Evolutionary conservation across 1,139 yeast species (phyloP).

Genomic region (Sugiyamaella xylanicola): DNA sequence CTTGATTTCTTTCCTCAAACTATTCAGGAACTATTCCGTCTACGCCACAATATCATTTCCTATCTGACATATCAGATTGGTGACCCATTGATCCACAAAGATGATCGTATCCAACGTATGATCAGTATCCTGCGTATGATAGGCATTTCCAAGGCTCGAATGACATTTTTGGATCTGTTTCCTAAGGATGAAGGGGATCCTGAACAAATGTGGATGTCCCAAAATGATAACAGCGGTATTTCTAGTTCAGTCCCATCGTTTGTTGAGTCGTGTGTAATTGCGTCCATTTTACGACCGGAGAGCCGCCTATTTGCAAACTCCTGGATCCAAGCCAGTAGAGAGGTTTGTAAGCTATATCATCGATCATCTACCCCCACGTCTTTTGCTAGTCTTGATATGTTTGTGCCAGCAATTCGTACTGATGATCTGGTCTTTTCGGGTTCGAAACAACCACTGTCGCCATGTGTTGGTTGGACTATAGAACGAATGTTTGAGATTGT

Average conservation of each 20-base stretch:
- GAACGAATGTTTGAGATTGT: constrained; percentile 65
- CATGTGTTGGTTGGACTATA: constrained; percentile 82
- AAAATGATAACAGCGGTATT: constrained; percentile 30
- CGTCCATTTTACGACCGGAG: constrained; percentile 80
- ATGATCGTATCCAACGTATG: constrained; percentile 72
- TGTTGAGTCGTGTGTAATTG: constrained; percentile 75
- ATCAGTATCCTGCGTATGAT: constrained; percentile 65
- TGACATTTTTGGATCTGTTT: constrained; percentile 61
- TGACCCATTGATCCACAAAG: constrained; percentile 53
- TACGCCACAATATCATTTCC: constrained; percentile 67
- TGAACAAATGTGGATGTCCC: constrained; percentile 18
- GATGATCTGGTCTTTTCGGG: constrained; percentile 26
- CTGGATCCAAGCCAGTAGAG: constrained; percentile 63
- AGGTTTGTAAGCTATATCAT: constrained; percentile 34
- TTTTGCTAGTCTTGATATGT: constrained; percentile 31
- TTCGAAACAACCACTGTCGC: constrained; percentile 49
- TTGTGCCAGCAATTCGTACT: constrained; percentile 46
- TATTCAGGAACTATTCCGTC: constrained; percentile 63
- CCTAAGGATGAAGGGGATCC: constrained; percentile 44
- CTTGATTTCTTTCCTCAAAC: constrained; percentile 69
- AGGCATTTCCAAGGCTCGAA: constrained; percentile 67
- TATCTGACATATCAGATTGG: constrained; percentile 67
- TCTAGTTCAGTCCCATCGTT: constrained; percentile 77
- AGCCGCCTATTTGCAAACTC: constrained; percentile 65
- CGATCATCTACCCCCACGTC: constrained; percentile 15